Evolutionary conservation across 768 basidiomycete species (phyloP).

Genomic region (Butyriboletus loyo): DNA sequence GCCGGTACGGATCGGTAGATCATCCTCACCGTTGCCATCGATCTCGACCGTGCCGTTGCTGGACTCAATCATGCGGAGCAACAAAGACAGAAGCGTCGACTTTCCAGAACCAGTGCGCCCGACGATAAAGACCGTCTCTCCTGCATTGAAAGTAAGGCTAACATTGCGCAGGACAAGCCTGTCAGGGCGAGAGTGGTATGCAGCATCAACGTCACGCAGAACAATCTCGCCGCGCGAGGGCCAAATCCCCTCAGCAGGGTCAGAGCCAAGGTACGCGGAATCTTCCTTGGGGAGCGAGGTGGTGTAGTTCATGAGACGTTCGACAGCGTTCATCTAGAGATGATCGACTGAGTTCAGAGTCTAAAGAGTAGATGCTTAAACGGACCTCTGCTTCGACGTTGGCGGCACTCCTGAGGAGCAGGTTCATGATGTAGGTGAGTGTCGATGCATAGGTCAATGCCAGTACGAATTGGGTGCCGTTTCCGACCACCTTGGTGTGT

Average conservation of each 20-base stretch:
- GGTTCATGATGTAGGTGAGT: slow-evolving; percentile 28
- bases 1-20: no score
- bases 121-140: slow-evolving; percentile 75
- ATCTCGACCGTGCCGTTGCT: slow-evolving; percentile 78
- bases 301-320: slow-evolving; percentile 28
- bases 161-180: slow-evolving; percentile 58
- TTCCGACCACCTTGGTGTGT: slow-evolving; percentile 24
- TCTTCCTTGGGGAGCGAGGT: slow-evolving; percentile 24
- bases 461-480: slow-evolving; percentile 23
- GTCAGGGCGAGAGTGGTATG: slow-evolving; percentile 70
- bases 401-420: slow-evolving; percentile 26
- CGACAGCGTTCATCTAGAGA: slow-evolving; percentile 28
- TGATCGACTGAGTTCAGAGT: neutral
- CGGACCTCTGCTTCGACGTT: slow-evolving; percentile 28
- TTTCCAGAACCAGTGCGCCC: slow-evolving; percentile 78
- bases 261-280: slow-evolving; percentile 16
- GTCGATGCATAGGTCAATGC: slow-evolving; percentile 27
- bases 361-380: neutral
- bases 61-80: slow-evolving; percentile 72
- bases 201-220: slow-evolving; percentile 58
- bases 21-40: slow-evolving; percentile 49
- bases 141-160: slow-evolving; percentile 61
- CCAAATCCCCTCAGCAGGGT: slow-evolving; percentile 21
- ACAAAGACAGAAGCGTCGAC: slow-evolving; percentile 59
- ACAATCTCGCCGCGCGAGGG: slow-evolving; percentile 57